Percentiles rank a stretch among this genome's conserved stretches.
Conservation (phyloP, 495 filamentous ascomycete species). For the Staphylotrichum tortipilum region DNA sequence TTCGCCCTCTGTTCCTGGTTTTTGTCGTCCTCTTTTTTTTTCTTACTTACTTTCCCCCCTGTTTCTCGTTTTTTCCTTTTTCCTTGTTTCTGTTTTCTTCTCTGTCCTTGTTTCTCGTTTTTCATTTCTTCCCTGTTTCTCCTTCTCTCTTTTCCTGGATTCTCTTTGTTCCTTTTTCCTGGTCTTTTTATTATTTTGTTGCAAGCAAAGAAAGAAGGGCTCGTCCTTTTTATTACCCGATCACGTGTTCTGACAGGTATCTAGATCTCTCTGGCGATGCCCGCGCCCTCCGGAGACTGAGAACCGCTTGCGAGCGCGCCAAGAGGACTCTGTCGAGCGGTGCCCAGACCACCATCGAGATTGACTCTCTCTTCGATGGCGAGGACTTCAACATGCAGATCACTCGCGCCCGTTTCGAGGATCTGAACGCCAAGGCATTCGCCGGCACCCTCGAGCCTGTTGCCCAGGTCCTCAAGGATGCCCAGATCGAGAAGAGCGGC, state of each 20-base stretch:
- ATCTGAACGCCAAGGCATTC: conserved; percentile 96
- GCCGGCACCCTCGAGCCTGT: conserved; percentile 93
- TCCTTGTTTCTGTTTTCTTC: too few species aligned
- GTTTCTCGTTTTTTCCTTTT: background rate
- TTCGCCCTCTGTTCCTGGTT: too few species aligned
- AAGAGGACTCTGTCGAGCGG: conserved; percentile 97
- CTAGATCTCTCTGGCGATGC: conserved; percentile 71
- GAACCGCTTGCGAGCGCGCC: conserved; percentile 97
- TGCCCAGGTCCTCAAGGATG: conserved; percentile 96
- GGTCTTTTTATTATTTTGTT: too few species aligned
- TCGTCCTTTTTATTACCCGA: too few species aligned
- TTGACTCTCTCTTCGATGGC: conserved; percentile 96
- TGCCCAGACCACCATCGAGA: conserved; percentile 96
- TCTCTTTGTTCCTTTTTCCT: too few species aligned
- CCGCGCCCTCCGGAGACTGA: conserved; percentile 93
- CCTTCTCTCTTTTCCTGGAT: too few species aligned
- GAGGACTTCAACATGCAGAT: conserved; percentile 98
- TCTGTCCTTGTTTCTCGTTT: too few species aligned
- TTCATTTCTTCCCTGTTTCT: too few species aligned
- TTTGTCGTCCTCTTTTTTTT: background rate
- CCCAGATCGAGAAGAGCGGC: conserved; percentile 84
- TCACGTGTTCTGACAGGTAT: background rate
- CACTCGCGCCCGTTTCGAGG: conserved; percentile 99
- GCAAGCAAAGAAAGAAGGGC: too few species aligned
- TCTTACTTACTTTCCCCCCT: background rate